Conservation (phyloP, 805 yeast genomes). For the Metschnikowia henanensis region DNA sequence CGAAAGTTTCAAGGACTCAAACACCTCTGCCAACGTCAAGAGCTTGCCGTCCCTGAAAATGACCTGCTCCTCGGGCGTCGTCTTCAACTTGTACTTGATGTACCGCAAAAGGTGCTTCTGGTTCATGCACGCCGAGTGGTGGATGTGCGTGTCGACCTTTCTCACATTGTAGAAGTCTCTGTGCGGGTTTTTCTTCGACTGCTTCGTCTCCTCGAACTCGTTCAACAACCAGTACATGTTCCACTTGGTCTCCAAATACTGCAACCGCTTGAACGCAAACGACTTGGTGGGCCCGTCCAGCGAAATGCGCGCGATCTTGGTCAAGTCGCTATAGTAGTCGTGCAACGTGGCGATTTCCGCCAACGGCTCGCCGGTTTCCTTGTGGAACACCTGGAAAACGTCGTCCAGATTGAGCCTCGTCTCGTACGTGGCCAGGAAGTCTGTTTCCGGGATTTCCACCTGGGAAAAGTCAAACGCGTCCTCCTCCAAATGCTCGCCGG, state of each 20-base stretch:
- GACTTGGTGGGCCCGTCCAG: slow-evolving; percentile 97
- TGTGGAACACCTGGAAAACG: slow-evolving; percentile 62
- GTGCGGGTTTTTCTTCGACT: slow-evolving; percentile 91
- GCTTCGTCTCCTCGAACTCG: slow-evolving; percentile 90
- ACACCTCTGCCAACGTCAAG: slow-evolving; percentile 84
- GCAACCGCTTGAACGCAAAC: slow-evolving; percentile 91
- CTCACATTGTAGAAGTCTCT: slow-evolving; percentile 96
- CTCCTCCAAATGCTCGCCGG: slow-evolving; percentile 36
- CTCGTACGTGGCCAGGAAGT: slow-evolving; percentile 35
- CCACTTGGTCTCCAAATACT: slow-evolving; percentile 96
- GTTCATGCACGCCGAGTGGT: slow-evolving; percentile 99
- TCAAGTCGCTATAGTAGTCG: slow-evolving; percentile 85
- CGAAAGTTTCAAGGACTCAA: slow-evolving; percentile 83
- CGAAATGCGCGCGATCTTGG: slow-evolving; percentile 67
- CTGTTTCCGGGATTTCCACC: slow-evolving; percentile 52
- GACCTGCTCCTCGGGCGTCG: slow-evolving; percentile 82
- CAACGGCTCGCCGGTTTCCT: slow-evolving; percentile 32
- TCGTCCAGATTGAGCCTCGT: slow-evolving; percentile 59
- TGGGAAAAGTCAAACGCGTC: slow-evolving; percentile 61
- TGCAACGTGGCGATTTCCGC: slow-evolving; percentile 76
- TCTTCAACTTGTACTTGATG: slow-evolving; percentile 91
- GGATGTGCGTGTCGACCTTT: slow-evolving; percentile 98
- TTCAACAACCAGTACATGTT: slow-evolving; percentile 83
- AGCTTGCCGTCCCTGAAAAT: slow-evolving; percentile 91
- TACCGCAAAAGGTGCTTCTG: slow-evolving; percentile 94